Conservation (phyloP, 2,329 filamentous ascomycete species). For the Didymellaceae sp. region DNA sequence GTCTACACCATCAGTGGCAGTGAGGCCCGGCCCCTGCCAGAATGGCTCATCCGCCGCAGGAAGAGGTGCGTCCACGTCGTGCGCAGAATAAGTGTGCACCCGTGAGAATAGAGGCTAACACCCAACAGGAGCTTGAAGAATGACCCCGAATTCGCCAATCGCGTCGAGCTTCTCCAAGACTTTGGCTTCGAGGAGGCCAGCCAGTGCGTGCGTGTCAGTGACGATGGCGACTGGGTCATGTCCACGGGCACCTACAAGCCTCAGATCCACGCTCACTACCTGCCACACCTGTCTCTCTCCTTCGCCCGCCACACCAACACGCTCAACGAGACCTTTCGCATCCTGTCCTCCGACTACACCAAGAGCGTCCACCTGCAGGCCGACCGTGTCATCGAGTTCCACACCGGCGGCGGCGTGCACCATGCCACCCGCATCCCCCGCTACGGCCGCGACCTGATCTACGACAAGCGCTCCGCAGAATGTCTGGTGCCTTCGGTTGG, state of each 20-base stretch:
- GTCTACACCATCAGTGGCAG: constrained; percentile 96
- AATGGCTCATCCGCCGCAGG: constrained; percentile 90
- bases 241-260: constrained; percentile 53
- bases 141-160: constrained; percentile 89
- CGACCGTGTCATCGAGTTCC: constrained; percentile 90
- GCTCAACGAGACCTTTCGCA: constrained; percentile 87
- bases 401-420: constrained; percentile 86
- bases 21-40: constrained; percentile 83
- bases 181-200: constrained; percentile 98
- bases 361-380: constrained; percentile 94
- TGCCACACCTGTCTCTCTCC: constrained; percentile 91
- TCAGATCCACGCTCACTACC: constrained; percentile 94
- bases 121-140: constrained; percentile 87
- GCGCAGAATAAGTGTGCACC: constrained; percentile 40
- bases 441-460: constrained; percentile 89
- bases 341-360: constrained; percentile 88
- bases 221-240: constrained; percentile 87
- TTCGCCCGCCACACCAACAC: constrained; percentile 90
- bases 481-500: constrained; percentile 87
- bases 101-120: constrained; percentile 15
- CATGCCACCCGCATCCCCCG: constrained; percentile 88
- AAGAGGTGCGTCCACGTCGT: constrained; percentile 67
- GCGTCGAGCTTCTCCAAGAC: constrained; percentile 93
- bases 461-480: constrained; percentile 82
- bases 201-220: constrained; percentile 84